Evolutionary conservation across 78 protist genomes (phyloP).

Genomic region (Emiliania huxleyi): DNA sequence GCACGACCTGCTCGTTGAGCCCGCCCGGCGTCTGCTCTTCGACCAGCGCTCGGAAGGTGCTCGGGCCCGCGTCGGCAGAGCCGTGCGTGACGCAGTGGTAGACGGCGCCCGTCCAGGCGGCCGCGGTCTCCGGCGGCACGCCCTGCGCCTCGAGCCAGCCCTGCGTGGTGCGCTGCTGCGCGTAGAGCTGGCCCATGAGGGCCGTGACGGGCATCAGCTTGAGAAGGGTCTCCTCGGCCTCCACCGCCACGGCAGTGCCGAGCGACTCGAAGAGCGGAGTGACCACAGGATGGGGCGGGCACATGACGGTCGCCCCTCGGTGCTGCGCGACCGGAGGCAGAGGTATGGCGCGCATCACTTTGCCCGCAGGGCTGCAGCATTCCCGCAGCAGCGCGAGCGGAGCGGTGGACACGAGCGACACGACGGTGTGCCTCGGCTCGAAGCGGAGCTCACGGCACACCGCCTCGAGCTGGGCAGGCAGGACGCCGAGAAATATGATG

Average conservation of each 20-base stretch:
- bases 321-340: constrained; percentile 30
- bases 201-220: neutral
- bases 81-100: neutral
- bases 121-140: neutral
- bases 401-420: constrained; percentile 23
- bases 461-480: neutral
- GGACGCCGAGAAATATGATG: constrained; percentile 11
- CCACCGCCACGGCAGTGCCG: neutral
- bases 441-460: neutral
- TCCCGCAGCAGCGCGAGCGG: neutral
- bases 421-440: neutral
- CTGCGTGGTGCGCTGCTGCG: neutral
- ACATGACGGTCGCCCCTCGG: neutral
- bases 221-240: neutral
- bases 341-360: constrained; percentile 27
- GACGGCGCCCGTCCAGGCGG: neutral
- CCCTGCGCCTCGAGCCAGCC: constrained; percentile 15
- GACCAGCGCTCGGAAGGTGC: neutral
- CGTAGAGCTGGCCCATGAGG: constrained; percentile 31
- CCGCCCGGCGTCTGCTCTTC: constrained; percentile 1
- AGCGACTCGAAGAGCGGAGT: constrained; percentile 1
- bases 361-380: neutral
- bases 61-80: neutral
- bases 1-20: constrained; percentile 2
- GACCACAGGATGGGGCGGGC: neutral